Conservation (phyloP, 108 stramenopile species). For the Skeletonema costatum region DNA sequence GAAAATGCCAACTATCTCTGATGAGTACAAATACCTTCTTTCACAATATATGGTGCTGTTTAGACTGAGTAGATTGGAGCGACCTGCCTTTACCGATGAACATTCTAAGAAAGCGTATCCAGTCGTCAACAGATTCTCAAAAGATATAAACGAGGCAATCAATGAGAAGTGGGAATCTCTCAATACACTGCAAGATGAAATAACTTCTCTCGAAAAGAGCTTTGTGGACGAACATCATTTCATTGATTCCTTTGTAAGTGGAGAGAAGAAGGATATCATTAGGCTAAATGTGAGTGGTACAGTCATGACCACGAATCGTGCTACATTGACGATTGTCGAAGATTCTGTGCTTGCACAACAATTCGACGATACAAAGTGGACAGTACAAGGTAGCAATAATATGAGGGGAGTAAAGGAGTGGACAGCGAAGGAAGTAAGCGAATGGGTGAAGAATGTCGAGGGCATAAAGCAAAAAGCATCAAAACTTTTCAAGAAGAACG, state of each 20-base stretch:
- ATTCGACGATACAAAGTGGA: neutral
- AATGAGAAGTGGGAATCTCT: conserved; percentile 8
- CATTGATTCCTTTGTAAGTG: neutral
- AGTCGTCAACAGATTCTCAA: neutral
- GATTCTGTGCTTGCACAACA: neutral
- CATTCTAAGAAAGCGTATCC: too few species aligned
- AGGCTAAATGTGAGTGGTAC: conserved; percentile 10
- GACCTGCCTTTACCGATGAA: too few species aligned
- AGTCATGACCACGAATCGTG: neutral
- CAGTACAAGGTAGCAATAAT: neutral
- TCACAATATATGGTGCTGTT: neutral
- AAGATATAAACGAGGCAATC: neutral
- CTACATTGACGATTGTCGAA: neutral
- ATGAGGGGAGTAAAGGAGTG: conserved; percentile 5
- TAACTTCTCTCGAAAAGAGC: neutral
- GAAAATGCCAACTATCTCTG: neutral
- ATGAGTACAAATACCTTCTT: neutral
- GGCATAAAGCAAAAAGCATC: neutral
- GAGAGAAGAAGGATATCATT: conserved; percentile 3
- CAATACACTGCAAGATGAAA: neutral
- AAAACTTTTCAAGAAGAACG: neutral
- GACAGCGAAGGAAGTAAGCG: conserved; percentile 12
- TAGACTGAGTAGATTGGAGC: neutral
- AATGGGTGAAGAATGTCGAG: conserved; percentile 8
- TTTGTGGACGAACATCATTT: conserved; percentile 12